phyloP scores from a whole-genome alignment of 345 rosid species.

The Eucalyptus albens region DNA sequence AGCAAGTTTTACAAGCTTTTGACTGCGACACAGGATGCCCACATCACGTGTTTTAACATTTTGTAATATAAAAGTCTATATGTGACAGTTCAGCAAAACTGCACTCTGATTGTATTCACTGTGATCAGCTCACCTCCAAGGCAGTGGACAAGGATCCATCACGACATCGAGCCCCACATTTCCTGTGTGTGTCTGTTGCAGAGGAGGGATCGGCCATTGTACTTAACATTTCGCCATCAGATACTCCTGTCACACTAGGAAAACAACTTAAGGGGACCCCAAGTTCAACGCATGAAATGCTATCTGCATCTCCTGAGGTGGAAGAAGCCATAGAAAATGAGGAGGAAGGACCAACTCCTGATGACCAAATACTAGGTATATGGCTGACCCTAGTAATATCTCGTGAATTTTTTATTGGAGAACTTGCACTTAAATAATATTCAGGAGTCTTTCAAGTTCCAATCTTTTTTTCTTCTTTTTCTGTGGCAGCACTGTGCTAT shows the following conservation, averaged over 20 bases:
- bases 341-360: background rate
- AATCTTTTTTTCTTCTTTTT: background rate
- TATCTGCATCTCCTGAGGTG: background rate
- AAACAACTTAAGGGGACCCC: conserved; percentile 20
- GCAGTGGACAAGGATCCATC: conserved; percentile 60
- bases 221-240: conserved; percentile 29
- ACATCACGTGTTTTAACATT: background rate
- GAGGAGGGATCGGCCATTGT: conserved; percentile 32
- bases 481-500: conserved; percentile 30
- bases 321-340: background rate
- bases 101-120: background rate
- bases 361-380: conserved; percentile 18
- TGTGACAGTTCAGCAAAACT: background rate
- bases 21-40: background rate
- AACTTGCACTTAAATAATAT: background rate
- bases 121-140: conserved; percentile 48
- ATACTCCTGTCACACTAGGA: conserved; percentile 32
- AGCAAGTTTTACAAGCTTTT: background rate
- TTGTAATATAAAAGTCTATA: background rate
- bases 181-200: conserved; percentile 47
- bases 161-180: conserved; percentile 64
- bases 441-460: background rate
- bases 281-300: conserved; percentile 13
- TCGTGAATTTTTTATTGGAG: background rate
- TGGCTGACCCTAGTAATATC: background rate